These are phyloP conservation scores for Gossypium herbaceum DNA, from an alignment of 345 rosid genomes.

Conservation along the genomic window DNA sequence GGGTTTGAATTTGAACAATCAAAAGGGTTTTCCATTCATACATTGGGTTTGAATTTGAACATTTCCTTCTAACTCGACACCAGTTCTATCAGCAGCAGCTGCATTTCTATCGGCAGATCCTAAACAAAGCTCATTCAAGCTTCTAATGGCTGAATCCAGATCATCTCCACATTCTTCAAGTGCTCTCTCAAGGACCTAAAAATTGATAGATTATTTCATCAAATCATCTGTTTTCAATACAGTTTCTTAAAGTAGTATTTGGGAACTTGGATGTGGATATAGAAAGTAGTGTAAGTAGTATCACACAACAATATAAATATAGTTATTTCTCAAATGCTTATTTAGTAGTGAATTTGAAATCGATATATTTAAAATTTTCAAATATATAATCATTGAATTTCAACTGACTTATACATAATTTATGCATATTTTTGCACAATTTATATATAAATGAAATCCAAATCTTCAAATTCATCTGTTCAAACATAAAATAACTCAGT, in stretches of 20 bases:
- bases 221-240: not conserved
- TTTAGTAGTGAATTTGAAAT: not conserved
- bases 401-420: not conserved
- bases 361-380: not conserved
- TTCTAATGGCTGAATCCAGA: slow-evolving; percentile 78
- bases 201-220: not conserved
- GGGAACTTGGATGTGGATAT: not conserved
- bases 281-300: not conserved
- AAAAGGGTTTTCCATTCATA: slow-evolving; percentile 18
- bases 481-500: not conserved
- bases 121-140: slow-evolving; percentile 77
- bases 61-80: slow-evolving; percentile 27
- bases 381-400: not conserved
- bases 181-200: slow-evolving; percentile 68
- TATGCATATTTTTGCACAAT: not conserved
- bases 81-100: slow-evolving; percentile 27
- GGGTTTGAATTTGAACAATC: slow-evolving; percentile 31
- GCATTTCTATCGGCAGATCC: slow-evolving; percentile 46
- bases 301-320: not conserved
- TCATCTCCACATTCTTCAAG: slow-evolving; percentile 87
- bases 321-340: not conserved
- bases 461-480: not conserved
- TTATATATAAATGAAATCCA: not conserved
- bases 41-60: slow-evolving; percentile 46
- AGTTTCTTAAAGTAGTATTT: not conserved